A percentile compares a stretch with the other conserved stretches of the same genome.
These are phyloP conservation scores for Syncephalastrum contaminatum DNA, from an alignment of 371 early-diverging fungal species.

Conservation along the genomic window DNA sequence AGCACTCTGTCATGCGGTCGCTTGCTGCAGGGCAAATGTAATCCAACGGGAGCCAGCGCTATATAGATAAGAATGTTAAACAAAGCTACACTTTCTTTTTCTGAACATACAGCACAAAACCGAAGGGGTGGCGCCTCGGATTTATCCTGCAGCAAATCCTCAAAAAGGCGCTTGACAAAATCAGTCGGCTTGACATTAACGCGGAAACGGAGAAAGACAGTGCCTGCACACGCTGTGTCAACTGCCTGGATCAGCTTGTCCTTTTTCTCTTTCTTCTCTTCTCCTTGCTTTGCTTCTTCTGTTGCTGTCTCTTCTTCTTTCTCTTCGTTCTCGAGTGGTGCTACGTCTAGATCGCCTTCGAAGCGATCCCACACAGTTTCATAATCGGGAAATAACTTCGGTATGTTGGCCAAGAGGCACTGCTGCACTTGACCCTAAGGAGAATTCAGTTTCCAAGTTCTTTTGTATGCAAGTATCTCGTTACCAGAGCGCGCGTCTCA, in stretches of 20 bases:
- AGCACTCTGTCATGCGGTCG: slow-evolving; percentile 37
- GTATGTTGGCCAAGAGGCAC: slow-evolving; percentile 39
- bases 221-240: slow-evolving; percentile 55
- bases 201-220: slow-evolving; percentile 53
- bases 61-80: neutral
- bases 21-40: slow-evolving; percentile 50
- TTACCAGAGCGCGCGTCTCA: slow-evolving; percentile 56
- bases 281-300: slow-evolving; percentile 20
- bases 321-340: slow-evolving; percentile 26
- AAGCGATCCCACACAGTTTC: slow-evolving; percentile 41
- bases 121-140: too few relatives aligned
- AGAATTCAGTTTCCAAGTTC: neutral
- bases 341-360: slow-evolving; percentile 44
- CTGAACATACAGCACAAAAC: slow-evolving; percentile 30
- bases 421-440: slow-evolving; percentile 49
- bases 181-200: slow-evolving; percentile 48
- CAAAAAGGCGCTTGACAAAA: slow-evolving; percentile 19
- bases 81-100: neutral
- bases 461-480: neutral
- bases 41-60: slow-evolving; percentile 54
- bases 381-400: slow-evolving; percentile 40
- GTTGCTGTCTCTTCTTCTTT: slow-evolving; percentile 16
- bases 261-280: slow-evolving; percentile 22
- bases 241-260: slow-evolving; percentile 50
- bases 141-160: too few relatives aligned